Base-by-base conservation (phyloP, 345 rosid species). In the Trapa incisa region DNA sequence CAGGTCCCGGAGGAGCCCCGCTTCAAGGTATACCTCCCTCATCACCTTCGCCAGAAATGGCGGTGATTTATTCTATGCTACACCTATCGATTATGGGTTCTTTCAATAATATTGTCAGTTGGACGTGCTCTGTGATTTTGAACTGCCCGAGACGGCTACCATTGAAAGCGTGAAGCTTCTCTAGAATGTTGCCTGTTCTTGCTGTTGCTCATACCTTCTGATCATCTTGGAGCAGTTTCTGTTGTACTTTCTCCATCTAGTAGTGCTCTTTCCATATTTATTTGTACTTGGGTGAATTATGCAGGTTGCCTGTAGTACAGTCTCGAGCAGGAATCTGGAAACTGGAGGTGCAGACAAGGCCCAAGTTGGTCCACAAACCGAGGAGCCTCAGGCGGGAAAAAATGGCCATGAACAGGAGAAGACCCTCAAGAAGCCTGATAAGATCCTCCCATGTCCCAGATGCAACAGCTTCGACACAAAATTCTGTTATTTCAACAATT, bases 401-500 rank as follows among this genome's bases (percentile, higher is more conserved):
- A 75, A 72, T 61, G 43, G 57, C 36, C 58, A 70, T 37, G 78
- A 77, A 58, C 71, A 74, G 52, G 86, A 81, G 68, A 83, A 79
- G 67, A 77, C 65, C 43, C 73, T 82, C 67, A 84, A 82, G 84
- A 86, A 78, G 78, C 95, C 91, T 3, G 95, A 88, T 71, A 86
- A 86, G 86, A 76, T 88, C 58, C 22, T 88, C 67, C 86, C 86
- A 0, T 88, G 91, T 77, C 95, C 89, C 1, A 80, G 95, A 69
- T 88, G 95, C 86, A 81, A 80, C 80, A 88, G 95, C 54, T 77
- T 81, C 39, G 95, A 88, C 54, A 88, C 95, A 0, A 88, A 88
- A 72, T 88, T 88, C 68, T 88, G 95, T 74, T 88, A 88, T 74
- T 88, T 88, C 67, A 88, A 88, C 69, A 88, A 88, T 75, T 88